These are phyloP conservation scores for Tulasnella sp. DNA, from an alignment of 768 basidiomycete species.

Conservation along the genomic window DNA sequence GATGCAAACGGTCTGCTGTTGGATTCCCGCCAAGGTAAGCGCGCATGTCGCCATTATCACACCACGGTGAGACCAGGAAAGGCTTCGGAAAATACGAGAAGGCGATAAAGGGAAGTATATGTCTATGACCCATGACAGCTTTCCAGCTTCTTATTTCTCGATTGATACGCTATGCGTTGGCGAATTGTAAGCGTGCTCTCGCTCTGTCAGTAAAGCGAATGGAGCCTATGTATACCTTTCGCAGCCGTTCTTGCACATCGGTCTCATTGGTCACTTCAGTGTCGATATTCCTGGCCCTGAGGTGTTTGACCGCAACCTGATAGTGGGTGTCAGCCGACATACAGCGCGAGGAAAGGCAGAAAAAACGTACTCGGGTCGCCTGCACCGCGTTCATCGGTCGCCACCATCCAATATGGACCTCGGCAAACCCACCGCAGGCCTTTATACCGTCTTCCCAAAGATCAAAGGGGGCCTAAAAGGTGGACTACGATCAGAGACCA, in stretches of 20 bases:
- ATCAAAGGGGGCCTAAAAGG: too few species aligned
- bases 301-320: conserved; percentile 12
- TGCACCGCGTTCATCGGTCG: too few species aligned
- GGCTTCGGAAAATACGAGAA: neutral
- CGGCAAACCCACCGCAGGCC: too few species aligned
- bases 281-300: conserved; percentile 1
- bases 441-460: too few species aligned
- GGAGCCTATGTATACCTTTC: conserved; percentile 2
- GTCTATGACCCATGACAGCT: neutral
- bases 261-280: too few species aligned
- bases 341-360: too few species aligned
- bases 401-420: too few species aligned
- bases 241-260: neutral
- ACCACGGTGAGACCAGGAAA: neutral
- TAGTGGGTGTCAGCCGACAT: too few species aligned
- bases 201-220: neutral
- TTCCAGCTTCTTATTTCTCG: conserved; percentile 3
- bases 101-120: conserved; percentile 9
- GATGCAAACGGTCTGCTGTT: neutral
- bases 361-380: too few species aligned
- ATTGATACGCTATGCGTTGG: neutral
- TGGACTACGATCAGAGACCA: too few species aligned
- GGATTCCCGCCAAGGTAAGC: neutral
- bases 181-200: neutral
- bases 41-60: neutral